These are phyloP conservation scores for Bassia scoparia DNA, from an alignment of 148 eudicot genomes.

Conservation along the genomic window DNA sequence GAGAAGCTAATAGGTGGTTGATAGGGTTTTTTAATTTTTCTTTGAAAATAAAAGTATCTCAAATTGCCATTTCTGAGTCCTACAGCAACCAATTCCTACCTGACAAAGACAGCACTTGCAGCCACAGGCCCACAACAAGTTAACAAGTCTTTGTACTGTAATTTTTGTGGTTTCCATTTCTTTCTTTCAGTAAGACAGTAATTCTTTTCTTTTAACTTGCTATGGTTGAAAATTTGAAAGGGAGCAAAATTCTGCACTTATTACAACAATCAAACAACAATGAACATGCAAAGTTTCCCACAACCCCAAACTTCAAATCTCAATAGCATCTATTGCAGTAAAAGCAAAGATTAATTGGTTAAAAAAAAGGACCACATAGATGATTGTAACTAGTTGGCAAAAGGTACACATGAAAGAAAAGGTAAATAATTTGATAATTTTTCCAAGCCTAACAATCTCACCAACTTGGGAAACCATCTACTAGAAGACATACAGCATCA, in stretches of 20 bases:
- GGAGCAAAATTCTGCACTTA: background rate
- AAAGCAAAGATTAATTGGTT: background rate
- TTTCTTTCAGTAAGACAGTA: constrained; percentile 11
- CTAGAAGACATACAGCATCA: background rate
- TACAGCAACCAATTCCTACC: constrained; percentile 39
- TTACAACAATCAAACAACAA: constrained; percentile 3
- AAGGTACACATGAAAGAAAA: constrained; percentile 6
- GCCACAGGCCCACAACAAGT: constrained; percentile 36
- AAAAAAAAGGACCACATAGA: constrained; percentile 3
- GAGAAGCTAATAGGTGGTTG: constrained; percentile 41
- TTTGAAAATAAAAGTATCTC: constrained; percentile 16
- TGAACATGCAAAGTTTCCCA: background rate
- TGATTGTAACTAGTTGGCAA: constrained; percentile 16
- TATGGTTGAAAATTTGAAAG: background rate
- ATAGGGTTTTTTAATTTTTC: constrained; percentile 12
- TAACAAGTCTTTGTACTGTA: constrained; percentile 10
- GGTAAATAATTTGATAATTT: constrained; percentile 19
- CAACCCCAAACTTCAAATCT: background rate
- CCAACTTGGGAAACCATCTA: constrained; percentile 21
- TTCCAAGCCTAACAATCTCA: constrained; percentile 14
- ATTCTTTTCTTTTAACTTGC: constrained; percentile 1
- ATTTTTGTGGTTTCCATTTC: constrained; percentile 6
- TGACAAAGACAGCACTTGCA: constrained; percentile 46
- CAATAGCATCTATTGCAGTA: background rate
- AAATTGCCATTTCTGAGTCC: constrained; percentile 35